Evolutionary conservation across 2,329 filamentous ascomycete species (phyloP).

Genomic region (Pezicula carpinea): DNA sequence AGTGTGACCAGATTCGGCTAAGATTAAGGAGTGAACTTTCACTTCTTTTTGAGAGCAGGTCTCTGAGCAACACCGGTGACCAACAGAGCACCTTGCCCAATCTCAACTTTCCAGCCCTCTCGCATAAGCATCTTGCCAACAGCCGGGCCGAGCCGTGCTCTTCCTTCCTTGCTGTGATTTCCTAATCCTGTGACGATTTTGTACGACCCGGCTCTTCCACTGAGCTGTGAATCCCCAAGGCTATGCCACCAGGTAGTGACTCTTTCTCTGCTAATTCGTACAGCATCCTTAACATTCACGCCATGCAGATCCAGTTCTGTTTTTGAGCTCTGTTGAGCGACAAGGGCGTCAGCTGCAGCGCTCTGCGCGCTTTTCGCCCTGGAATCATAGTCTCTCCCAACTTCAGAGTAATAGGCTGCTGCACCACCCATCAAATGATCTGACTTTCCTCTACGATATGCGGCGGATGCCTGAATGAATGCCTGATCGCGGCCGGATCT

Average conservation of each 20-base stretch:
- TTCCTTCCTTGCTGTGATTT: slow-evolving; percentile 71
- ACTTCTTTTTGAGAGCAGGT: slow-evolving; percentile 12
- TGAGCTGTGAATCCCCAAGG: slow-evolving; percentile 45
- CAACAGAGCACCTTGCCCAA: slow-evolving; percentile 64
- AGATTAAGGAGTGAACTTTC: background rate
- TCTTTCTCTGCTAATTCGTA: slow-evolving; percentile 67
- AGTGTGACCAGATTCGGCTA: too few relatives aligned
- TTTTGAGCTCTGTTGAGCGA: slow-evolving; percentile 59
- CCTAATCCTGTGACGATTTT: slow-evolving; percentile 79
- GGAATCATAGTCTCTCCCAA: slow-evolving; percentile 60
- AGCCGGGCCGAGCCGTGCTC: slow-evolving; percentile 70
- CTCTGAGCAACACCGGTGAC: slow-evolving; percentile 54
- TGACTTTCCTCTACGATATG: slow-evolving; percentile 59
- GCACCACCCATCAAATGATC: slow-evolving; percentile 71
- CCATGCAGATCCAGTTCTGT: slow-evolving; percentile 75
- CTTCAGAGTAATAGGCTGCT: slow-evolving; percentile 69
- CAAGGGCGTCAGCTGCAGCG: slow-evolving; percentile 65
- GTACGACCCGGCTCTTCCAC: slow-evolving; percentile 41
- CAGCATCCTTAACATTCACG: slow-evolving; percentile 73
- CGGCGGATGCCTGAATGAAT: slow-evolving; percentile 51
- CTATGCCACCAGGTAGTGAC: slow-evolving; percentile 77
- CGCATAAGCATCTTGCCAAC: slow-evolving; percentile 71
- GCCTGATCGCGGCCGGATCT: slow-evolving; percentile 31
- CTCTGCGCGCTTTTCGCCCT: slow-evolving; percentile 54
- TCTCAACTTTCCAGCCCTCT: slow-evolving; percentile 80